A percentile compares a stretch with the other conserved stretches of the same genome.
These are phyloP conservation scores for Bjerkandera adusta DNA, from an alignment of 1,284 basidiomycete species.

Conservation along the genomic window DNA sequence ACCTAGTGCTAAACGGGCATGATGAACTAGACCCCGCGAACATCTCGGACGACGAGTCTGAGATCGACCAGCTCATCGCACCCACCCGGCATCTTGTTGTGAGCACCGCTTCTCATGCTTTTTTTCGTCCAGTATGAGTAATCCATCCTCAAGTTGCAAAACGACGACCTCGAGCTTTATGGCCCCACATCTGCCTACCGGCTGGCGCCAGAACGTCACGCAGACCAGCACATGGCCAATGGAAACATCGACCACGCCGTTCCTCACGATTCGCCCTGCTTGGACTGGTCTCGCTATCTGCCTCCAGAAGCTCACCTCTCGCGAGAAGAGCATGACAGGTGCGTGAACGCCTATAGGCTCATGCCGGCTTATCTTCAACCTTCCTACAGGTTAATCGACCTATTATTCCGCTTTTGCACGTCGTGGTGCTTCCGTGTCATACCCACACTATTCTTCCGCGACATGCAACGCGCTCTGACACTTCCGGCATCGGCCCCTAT, in stretches of 20 bases:
- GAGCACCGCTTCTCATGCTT: conserved; percentile 12
- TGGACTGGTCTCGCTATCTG: conserved; percentile 58
- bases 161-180: conserved; percentile 33
- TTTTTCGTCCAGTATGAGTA: not conserved
- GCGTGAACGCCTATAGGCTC: not conserved
- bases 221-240: conserved; percentile 13
- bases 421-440: conserved; percentile 50
- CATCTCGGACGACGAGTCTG: conserved; percentile 27
- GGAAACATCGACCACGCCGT: conserved; percentile 14
- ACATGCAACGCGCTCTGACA: conserved; percentile 54
- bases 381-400: conserved; percentile 43
- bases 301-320: conserved; percentile 44
- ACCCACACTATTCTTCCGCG: conserved; percentile 52
- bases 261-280: conserved; percentile 31
- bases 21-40: conserved; percentile 24
- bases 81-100: conserved; percentile 34
- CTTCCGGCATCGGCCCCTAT: conserved; percentile 42
- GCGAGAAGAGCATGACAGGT: conserved; percentile 50
- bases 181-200: conserved; percentile 38
- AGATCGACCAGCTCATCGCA: conserved; percentile 32
- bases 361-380: not conserved
- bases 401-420: conserved; percentile 60
- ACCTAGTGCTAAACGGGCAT: conserved; percentile 9
- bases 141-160: conserved; percentile 26
- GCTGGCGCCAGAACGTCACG: conserved; percentile 26